These are phyloP conservation scores for Epicoccum nigrum DNA, from an alignment of 2,329 filamentous ascomycete genomes.

Conservation along the genomic window DNA sequence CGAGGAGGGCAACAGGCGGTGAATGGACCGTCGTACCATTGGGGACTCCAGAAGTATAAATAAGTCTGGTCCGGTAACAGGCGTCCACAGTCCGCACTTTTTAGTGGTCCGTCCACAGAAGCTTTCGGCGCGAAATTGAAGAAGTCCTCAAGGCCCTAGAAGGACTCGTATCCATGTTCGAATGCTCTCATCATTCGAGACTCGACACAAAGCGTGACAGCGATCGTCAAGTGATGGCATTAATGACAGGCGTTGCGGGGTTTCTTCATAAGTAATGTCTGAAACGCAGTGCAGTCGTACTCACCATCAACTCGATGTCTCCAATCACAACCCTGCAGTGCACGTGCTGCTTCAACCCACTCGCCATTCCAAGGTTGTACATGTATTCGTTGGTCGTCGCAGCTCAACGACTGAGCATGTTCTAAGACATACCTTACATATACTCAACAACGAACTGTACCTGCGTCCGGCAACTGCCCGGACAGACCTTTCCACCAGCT, in stretches of 20 bases:
- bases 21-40: conserved; percentile 39
- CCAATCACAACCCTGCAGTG: background rate
- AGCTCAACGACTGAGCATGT: background rate
- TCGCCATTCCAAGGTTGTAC: too few species aligned
- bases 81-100: background rate
- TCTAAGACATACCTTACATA: background rate
- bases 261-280: background rate
- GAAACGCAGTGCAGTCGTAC: background rate
- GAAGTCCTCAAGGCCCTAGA: background rate
- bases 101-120: background rate
- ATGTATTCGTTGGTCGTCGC: background rate
- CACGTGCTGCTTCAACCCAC: background rate
- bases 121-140: background rate
- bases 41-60: conserved; percentile 31
- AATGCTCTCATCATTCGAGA: background rate
- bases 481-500: conserved; percentile 1
- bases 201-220: background rate
- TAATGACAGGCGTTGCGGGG: background rate
- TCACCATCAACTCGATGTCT: background rate
- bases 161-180: background rate
- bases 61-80: conserved; percentile 1
- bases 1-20: conserved; percentile 29
- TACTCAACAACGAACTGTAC: background rate
- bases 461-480: background rate
- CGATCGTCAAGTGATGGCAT: background rate